Evolutionary conservation across 257 asterid species (phyloP).

Genomic region (Haberlea rhodopensis): DNA sequence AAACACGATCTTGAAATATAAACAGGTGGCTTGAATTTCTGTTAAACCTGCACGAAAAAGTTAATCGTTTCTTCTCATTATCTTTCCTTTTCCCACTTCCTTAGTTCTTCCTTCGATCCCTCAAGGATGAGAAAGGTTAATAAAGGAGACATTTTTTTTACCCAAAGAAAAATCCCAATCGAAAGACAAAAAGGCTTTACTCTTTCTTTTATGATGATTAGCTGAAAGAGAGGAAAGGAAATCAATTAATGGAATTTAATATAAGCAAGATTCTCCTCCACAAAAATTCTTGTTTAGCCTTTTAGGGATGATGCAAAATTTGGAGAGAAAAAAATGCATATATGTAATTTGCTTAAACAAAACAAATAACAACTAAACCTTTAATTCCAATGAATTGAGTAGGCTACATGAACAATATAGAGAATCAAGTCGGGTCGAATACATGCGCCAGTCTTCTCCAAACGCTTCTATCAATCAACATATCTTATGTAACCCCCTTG

Average conservation of each 20-base stretch:
- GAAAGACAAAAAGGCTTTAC: not conserved
- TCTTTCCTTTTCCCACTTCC: slow-evolving; percentile 50
- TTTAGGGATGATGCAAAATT: too few relatives aligned
- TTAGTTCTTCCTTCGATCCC: slow-evolving; percentile 28
- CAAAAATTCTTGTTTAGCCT: slow-evolving; percentile 16
- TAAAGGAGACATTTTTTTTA: slow-evolving; percentile 24
- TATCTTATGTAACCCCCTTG: too few relatives aligned
- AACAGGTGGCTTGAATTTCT: not conserved
- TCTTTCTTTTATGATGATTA: too few relatives aligned
- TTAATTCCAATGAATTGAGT: too few relatives aligned
- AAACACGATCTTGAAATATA: slow-evolving; percentile 4
- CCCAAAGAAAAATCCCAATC: not conserved
- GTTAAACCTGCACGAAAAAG: not conserved
- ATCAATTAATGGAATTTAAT: too few relatives aligned
- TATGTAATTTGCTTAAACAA: too few relatives aligned
- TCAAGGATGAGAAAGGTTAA: slow-evolving; percentile 24
- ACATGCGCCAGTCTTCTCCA: too few relatives aligned
- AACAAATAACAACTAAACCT: too few relatives aligned
- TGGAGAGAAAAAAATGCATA: not conserved
- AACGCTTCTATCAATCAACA: too few relatives aligned
- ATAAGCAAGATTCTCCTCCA: slow-evolving; percentile 9
- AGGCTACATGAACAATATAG: too few relatives aligned
- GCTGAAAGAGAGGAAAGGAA: too few relatives aligned
- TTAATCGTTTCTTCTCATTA: slow-evolving; percentile 21
- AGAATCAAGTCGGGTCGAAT: too few relatives aligned